A percentile compares a stretch with the other conserved stretches of the same genome.
Evolutionary conservation across 331 rosid genomes (phyloP).

Genomic region (Telfairia occidentalis): DNA sequence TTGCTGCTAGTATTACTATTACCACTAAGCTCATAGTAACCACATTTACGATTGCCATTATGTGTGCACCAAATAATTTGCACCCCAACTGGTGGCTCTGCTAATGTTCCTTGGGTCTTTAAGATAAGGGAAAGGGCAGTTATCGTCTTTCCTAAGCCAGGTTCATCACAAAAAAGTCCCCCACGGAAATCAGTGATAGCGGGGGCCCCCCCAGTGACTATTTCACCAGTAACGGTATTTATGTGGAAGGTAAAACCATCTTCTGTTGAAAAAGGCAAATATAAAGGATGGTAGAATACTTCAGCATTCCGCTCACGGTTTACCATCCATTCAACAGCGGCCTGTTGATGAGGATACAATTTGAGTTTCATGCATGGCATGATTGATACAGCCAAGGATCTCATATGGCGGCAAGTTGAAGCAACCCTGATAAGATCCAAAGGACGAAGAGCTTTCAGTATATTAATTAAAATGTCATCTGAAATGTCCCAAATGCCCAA

Average conservation of each 20-base stretch:
- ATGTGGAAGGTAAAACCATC: conserved; percentile 60
- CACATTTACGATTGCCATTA: conserved; percentile 61
- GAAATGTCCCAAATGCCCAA: conserved; percentile 66
- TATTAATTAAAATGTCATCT: conserved; percentile 57
- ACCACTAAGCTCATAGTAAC: conserved; percentile 71
- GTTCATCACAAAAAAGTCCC: conserved; percentile 97
- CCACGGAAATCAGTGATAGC: conserved; percentile 74
- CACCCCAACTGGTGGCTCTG: conserved; percentile 62
- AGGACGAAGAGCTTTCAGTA: conserved; percentile 48
- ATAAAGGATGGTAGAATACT: conserved; percentile 64
- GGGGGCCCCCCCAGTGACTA: conserved; percentile 56
- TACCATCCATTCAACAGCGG: conserved; percentile 95
- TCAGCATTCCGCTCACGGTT: conserved; percentile 69
- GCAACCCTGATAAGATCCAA: conserved; percentile 61
- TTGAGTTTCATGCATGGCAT: conserved; percentile 87
- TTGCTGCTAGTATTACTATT: conserved; percentile 21
- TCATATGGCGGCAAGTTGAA: conserved; percentile 62
- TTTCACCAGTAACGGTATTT: conserved; percentile 72
- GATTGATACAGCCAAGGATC: conserved; percentile 52
- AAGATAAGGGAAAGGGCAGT: conserved; percentile 78
- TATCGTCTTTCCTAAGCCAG: conserved; percentile 97
- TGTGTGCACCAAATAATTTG: conserved; percentile 59
- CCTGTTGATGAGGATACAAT: conserved; percentile 83
- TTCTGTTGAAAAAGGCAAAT: conserved; percentile 45
- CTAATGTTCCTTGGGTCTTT: conserved; percentile 70